Percentiles rank a stretch among this genome's conserved stretches.
Evolutionary conservation across 2,329 filamentous ascomycete genomes (phyloP).

Genomic region (Calonectria crousiana): DNA sequence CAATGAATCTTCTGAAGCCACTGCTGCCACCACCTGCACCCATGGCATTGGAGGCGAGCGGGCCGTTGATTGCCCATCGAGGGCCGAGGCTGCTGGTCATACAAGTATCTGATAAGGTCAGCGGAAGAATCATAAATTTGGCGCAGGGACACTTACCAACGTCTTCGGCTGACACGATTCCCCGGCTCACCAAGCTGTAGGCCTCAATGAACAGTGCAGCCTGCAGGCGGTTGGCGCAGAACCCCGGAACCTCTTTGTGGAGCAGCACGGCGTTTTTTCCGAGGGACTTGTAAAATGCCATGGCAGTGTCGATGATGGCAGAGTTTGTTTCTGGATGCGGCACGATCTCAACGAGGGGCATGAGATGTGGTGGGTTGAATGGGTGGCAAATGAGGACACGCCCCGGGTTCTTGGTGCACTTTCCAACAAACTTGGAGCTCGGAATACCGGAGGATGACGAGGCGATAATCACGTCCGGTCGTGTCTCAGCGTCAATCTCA

Average conservation of each 20-base stretch:
- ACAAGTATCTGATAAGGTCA: background rate
- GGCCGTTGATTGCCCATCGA: background rate
- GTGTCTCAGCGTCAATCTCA: background rate
- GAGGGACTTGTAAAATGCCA: constrained; percentile 2
- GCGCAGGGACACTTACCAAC: background rate
- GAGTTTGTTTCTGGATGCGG: background rate
- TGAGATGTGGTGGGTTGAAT: background rate
- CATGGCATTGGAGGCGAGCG: background rate
- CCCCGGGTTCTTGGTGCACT: background rate
- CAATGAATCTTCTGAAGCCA: background rate
- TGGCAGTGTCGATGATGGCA: background rate
- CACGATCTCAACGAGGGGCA: background rate
- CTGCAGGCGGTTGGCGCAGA: background rate
- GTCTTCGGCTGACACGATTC: background rate
- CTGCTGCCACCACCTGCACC: background rate
- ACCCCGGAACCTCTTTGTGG: background rate
- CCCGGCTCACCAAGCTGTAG: background rate
- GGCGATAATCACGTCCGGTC: background rate
- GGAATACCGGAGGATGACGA: background rate
- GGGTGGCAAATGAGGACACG: constrained; percentile 1
- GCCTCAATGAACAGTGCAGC: background rate
- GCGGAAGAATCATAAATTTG: background rate
- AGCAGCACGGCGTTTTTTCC: background rate
- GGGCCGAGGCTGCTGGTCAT: background rate
- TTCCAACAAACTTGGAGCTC: background rate